Conservation (phyloP, 108 stramenopile species). For the Fragilaria radians region DNA sequence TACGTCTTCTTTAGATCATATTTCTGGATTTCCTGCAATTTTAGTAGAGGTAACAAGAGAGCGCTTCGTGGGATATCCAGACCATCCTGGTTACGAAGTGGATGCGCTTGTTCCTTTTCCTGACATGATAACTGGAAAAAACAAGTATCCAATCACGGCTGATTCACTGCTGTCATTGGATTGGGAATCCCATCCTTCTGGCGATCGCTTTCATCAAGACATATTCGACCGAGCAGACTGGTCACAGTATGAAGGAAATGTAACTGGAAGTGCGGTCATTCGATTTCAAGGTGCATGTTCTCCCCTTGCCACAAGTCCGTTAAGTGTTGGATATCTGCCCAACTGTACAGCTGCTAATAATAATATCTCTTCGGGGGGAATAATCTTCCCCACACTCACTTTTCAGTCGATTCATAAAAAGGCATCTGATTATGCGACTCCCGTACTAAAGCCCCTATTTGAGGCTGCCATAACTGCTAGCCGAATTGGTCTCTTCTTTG, state of each 20-base stretch:
- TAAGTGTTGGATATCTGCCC: slow-evolving; percentile 15
- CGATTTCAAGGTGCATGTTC: slow-evolving; percentile 42
- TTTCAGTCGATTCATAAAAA: slow-evolving; percentile 23
- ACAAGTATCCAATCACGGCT: slow-evolving; percentile 34
- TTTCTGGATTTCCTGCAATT: slow-evolving; percentile 14
- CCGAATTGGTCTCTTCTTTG: slow-evolving; percentile 27
- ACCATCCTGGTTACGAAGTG: slow-evolving; percentile 30
- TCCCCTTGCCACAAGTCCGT: slow-evolving; percentile 20
- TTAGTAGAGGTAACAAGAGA: slow-evolving; percentile 38
- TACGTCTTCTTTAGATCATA: slow-evolving; percentile 11
- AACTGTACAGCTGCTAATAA: slow-evolving; percentile 43
- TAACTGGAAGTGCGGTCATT: slow-evolving; percentile 23
- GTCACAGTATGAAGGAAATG: slow-evolving; percentile 2
- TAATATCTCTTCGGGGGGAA: slow-evolving; percentile 33
- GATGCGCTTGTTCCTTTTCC: slow-evolving; percentile 29
- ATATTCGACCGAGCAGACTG: no score
- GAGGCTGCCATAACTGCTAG: slow-evolving; percentile 27
- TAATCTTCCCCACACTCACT: slow-evolving; percentile 22
- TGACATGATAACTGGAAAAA: slow-evolving; percentile 19
- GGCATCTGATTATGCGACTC: slow-evolving; percentile 27
- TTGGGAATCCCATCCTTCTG: slow-evolving; percentile 24
- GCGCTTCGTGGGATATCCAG: no score
- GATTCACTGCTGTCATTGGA: slow-evolving; percentile 32
- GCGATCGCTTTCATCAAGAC: slow-evolving; percentile 2
- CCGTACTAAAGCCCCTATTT: slow-evolving; percentile 40